phyloP scores from a whole-genome alignment of 768 basidiomycete species.

The Boletus speciosus region DNA sequence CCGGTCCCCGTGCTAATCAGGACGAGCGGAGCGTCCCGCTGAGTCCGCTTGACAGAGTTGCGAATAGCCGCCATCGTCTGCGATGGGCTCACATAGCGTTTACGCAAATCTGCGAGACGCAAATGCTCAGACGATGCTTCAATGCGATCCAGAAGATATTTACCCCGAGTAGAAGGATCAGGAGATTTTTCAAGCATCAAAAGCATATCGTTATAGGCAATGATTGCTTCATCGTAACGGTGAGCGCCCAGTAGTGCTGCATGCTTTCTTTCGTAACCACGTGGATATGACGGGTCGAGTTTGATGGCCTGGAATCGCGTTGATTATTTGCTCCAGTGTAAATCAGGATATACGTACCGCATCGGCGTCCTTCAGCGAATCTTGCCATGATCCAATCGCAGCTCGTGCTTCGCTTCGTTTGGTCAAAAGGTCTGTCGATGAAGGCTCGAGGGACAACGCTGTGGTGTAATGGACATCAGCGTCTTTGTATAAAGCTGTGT shows the following conservation, averaged over 20 bases:
- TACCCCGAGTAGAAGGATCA: neutral
- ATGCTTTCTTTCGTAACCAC: slow-evolving; percentile 2
- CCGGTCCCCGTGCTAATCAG: slow-evolving; percentile 1
- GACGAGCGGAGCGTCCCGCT: neutral
- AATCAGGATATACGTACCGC: neutral
- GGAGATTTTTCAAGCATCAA: neutral
- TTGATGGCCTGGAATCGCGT: neutral
- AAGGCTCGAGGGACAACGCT: neutral
- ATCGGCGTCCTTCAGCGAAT: neutral
- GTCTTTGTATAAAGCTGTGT: neutral
- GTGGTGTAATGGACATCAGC: neutral
- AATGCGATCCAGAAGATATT: neutral
- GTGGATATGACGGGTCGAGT: slow-evolving; percentile 2
- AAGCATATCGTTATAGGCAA: neutral
- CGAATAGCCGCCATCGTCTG: neutral
- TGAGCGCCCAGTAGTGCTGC: neutral
- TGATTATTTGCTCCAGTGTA: neutral
- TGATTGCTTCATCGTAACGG: slow-evolving; percentile 1
- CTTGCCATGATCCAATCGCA: neutral
- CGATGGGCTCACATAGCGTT: neutral
- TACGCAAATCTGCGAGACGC: neutral
- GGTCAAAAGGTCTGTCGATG: neutral
- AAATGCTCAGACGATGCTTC: neutral
- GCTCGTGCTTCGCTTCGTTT: neutral
- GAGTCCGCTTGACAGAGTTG: neutral